phyloP scores from a whole-genome alignment of 306 rosid genomes.

The Astragalus membranaceus region DNA sequence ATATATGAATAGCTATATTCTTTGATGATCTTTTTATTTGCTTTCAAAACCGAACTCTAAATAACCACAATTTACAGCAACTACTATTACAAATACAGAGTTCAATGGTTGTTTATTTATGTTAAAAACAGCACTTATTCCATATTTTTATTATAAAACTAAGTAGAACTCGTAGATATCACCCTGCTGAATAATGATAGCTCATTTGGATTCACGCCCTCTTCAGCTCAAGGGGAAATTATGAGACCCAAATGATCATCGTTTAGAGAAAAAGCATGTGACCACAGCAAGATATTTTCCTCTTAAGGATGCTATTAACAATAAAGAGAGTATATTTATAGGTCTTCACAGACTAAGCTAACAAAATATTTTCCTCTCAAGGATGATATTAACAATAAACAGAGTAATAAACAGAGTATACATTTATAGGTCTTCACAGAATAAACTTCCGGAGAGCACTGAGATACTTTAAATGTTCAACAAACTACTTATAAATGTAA shows the following conservation, averaged over 20 bases:
- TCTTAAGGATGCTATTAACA: not conserved
- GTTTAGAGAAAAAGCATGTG: not conserved
- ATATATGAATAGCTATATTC: not conserved
- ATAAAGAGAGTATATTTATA: no score
- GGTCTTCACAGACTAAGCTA: not conserved
- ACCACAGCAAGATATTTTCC: not conserved
- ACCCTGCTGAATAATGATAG: not conserved
- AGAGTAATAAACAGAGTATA: not conserved
- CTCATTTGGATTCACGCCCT: not conserved
- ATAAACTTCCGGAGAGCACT: conserved; percentile 4
- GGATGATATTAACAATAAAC: not conserved
- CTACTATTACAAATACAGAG: not conserved
- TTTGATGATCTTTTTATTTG: not conserved
- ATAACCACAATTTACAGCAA: not conserved
- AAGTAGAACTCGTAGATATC: not conserved
- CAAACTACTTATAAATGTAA: not conserved
- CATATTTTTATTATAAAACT: not conserved
- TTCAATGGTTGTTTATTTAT: not conserved
- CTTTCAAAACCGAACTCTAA: not conserved
- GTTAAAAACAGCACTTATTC: not conserved
- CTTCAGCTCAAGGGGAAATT: not conserved
- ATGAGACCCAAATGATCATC: not conserved
- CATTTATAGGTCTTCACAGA: conserved; percentile 5
- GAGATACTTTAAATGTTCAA: not conserved
- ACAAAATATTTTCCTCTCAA: conserved; percentile 1